phyloP scores from a whole-genome alignment of 306 rosid species.

The Cicer bijugum region DNA sequence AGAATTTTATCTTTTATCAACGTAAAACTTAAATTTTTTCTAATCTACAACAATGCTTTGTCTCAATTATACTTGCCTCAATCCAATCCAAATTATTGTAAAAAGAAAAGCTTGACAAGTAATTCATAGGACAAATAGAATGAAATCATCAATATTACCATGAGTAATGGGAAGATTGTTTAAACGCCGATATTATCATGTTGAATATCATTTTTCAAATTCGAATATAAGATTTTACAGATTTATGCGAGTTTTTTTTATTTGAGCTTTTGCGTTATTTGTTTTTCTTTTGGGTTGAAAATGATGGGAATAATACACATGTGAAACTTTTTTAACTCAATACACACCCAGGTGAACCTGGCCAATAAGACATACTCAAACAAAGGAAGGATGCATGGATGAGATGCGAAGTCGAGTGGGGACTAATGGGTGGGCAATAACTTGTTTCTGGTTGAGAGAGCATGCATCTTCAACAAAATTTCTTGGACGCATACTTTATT shows the following conservation, averaged over 20 bases:
- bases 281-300: not conserved
- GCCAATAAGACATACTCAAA: slow-evolving; percentile 64
- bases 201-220: too few species aligned
- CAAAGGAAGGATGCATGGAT: slow-evolving; percentile 46
- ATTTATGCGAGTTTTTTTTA: too few species aligned
- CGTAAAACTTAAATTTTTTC: too few species aligned
- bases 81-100: slow-evolving; percentile 23
- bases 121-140: slow-evolving; percentile 40
- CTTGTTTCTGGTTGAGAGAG: slow-evolving; percentile 64
- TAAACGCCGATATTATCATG: too few species aligned
- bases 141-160: slow-evolving; percentile 51
- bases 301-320: slow-evolving; percentile 13
- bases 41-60: too few species aligned
- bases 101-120: slow-evolving; percentile 22
- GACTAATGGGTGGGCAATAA: slow-evolving; percentile 44
- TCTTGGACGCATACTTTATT: not conserved
- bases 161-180: slow-evolving; percentile 28
- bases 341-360: slow-evolving; percentile 55
- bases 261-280: not conserved
- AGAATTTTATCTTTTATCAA: too few species aligned
- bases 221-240: too few species aligned
- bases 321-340: too few species aligned
- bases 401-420: slow-evolving; percentile 48
- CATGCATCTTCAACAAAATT: slow-evolving; percentile 49
- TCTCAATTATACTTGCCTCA: not conserved